Evolutionary conservation across 2,329 filamentous ascomycete genomes (phyloP), one percentile per base, ranked within the genome.

Genomic region (Cytospora schulzeri): DNA sequence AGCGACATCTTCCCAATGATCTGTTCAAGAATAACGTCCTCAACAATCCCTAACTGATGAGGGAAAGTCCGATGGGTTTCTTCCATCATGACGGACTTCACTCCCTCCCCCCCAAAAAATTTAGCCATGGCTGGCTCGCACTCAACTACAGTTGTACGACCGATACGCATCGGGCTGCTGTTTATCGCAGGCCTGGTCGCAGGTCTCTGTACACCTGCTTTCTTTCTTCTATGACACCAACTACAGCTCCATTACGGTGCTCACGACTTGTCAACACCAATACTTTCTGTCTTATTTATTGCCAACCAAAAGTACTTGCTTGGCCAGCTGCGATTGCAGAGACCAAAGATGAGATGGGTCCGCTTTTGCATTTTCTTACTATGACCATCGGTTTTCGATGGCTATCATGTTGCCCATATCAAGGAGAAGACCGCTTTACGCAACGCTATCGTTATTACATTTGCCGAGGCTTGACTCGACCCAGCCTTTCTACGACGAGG

Each of bases 161-260:
- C 57, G 57, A 57, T 41, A 29, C 17, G 63, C 63, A 71, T 68
- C 66, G 68, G 68, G 69, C 61, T 66, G 70, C 70, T 74, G 74
- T 69, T 70, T 72, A 74, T 48, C 19, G 71, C 66, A 69, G 67
- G 66, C 70, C 68, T 64, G 66, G 69, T 60, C 70, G 67, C 38
- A 41, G 48, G 55, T 64, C 45, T 52, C 52, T 58, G 69, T 72
- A 71, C 69, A 68, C 64, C 64, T 69, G 69, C 67, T 66, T 69
- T 61, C 67, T 66, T 69, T 61, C 66, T 72, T 56, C 63, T 62
- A 56, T 64, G 70, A 66, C 68, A 71, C 71, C 52, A 48, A 45
- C 53, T 53, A 52, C 8, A 38, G 55, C 53, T 17, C 35, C 33
- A 50, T 54, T 24, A 54, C 28, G 28, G 41, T 55, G 45, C 48